Base-by-base conservation (phyloP, 1,284 basidiomycete genomes). In the Puccinia triticina region DNA sequence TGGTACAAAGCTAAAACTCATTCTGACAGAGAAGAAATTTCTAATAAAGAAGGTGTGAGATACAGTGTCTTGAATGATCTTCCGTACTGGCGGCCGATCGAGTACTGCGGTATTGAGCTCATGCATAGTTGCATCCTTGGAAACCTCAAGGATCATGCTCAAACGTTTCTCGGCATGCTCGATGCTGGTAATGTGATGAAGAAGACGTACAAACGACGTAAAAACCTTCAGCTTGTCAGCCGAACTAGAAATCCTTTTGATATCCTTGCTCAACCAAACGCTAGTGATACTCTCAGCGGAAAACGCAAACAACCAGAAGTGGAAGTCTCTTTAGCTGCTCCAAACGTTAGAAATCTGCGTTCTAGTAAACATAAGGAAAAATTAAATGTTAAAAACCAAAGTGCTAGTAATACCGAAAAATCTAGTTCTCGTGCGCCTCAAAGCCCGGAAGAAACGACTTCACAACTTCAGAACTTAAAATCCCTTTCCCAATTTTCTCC, bases 61-160 rank as follows among this genome's bases (percentile, higher is more conserved):
- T 77, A 40, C 32, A 57, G 50, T n/a, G 74, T 59, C 1, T 26
- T 77, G 37, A 77, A 77, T 43, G 55, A 40, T 14, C 74, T 77
- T 46, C 74, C 74, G 1, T 77, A 77, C 46, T 77, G 74, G 74
- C 40, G 40, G 4, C 74, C 74, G 26, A 71, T 48, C 23, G 26
- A 71, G 40, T 48, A 21, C 16, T 71, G 67, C 16, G 67, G 67
- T 5, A 59, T 77, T 59, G 74, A 77, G 74, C 74, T 43, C 1
- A 76, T 76, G 73, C 73, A 76, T 23, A 67, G 40, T 43, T 40
- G 40, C 7, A 67, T 67, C 32, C 67, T 71, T 71, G 67, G 73
- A 23, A 71, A 71, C 67, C 26, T 71, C 2, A 71, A 71, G 43
- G 67, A 71, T 71, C 67, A 71, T 40, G 67, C 67, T 12, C 43